Percentiles rank a stretch among this genome's conserved stretches.
Conservation (phyloP, 768 basidiomycete genomes). For the Mycena vulgaris region DNA sequence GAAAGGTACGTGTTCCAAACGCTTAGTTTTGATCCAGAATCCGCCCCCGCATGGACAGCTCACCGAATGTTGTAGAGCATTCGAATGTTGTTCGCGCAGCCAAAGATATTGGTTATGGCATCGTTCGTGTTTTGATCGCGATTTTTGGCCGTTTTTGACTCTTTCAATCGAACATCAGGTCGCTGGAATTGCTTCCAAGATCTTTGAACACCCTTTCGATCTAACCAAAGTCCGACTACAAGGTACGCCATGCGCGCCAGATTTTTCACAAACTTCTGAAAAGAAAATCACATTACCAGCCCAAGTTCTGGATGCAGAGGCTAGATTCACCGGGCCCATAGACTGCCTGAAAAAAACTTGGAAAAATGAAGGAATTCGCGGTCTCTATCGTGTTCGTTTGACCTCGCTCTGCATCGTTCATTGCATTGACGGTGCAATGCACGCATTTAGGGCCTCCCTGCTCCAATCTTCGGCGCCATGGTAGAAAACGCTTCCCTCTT, state of each 20-base stretch:
- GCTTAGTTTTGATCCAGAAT: background rate
- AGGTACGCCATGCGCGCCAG: conserved; percentile 38
- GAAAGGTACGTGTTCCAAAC: background rate
- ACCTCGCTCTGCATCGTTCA: background rate
- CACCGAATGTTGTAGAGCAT: background rate
- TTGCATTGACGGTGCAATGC: background rate
- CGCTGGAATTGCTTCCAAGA: conserved; percentile 89
- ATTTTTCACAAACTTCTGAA: background rate
- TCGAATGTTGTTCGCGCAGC: conserved; percentile 47
- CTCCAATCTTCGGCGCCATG: conserved; percentile 93
- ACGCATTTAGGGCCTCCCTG: conserved; percentile 86
- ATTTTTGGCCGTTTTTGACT: conserved; percentile 8
- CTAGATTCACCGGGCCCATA: conserved; percentile 83
- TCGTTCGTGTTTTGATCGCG: conserved; percentile 49
- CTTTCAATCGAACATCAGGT: conserved; percentile 55
- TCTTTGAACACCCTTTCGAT: conserved; percentile 94
- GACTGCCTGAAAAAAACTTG: conserved; percentile 92
- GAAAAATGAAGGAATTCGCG: conserved; percentile 83
- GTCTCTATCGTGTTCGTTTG: conserved; percentile 86
- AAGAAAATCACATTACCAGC: conserved; percentile 41
- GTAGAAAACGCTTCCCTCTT: conserved; percentile 93
- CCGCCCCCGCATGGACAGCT: background rate
- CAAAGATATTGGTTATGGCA: conserved; percentile 65
- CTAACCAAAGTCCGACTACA: conserved; percentile 93
- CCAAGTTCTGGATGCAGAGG: conserved; percentile 80